phyloP scores from a whole-genome alignment of 768 basidiomycete genomes.

The Coprinopsis cinerea region DNA sequence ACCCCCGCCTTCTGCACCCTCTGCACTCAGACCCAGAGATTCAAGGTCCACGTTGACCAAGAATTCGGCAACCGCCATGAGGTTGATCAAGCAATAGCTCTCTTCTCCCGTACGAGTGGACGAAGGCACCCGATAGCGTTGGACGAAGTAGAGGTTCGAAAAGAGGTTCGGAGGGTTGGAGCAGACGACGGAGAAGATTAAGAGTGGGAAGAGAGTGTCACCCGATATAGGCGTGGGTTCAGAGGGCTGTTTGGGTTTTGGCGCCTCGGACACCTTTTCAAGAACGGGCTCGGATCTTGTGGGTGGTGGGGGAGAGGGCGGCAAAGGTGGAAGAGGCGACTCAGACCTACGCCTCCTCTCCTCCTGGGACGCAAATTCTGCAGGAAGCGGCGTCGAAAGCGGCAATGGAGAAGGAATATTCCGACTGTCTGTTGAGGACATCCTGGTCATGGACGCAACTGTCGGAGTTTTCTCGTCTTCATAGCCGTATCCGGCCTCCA shows the following conservation, averaged over 20 bases:
- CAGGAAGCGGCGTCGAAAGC: background rate
- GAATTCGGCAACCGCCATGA: constrained; percentile 94
- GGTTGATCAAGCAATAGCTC: constrained; percentile 88
- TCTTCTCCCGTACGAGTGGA: constrained; percentile 72
- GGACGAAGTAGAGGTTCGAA: constrained; percentile 60
- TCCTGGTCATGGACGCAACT: background rate
- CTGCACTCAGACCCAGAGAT: constrained; percentile 46
- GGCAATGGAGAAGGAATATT: background rate
- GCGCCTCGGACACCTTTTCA: background rate
- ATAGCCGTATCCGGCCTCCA: no score
- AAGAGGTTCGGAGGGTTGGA: constrained; percentile 82
- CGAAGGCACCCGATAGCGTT: constrained; percentile 56
- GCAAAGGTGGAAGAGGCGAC: background rate
- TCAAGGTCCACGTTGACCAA: constrained; percentile 90
- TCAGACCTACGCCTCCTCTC: background rate
- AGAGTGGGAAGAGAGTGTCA: constrained; percentile 86
- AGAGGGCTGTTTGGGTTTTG: constrained; percentile 10
- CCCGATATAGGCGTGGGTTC: constrained; percentile 62
- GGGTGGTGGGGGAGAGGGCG: background rate
- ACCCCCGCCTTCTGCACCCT: constrained; percentile 55
- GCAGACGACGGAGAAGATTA: constrained; percentile 93
- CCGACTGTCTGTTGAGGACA: background rate
- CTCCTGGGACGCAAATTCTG: background rate
- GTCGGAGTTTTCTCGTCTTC: constrained; percentile 1
- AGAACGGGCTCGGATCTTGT: background rate